phyloP scores from a whole-genome alignment of 805 yeast species.

The Starmerella geochares region DNA sequence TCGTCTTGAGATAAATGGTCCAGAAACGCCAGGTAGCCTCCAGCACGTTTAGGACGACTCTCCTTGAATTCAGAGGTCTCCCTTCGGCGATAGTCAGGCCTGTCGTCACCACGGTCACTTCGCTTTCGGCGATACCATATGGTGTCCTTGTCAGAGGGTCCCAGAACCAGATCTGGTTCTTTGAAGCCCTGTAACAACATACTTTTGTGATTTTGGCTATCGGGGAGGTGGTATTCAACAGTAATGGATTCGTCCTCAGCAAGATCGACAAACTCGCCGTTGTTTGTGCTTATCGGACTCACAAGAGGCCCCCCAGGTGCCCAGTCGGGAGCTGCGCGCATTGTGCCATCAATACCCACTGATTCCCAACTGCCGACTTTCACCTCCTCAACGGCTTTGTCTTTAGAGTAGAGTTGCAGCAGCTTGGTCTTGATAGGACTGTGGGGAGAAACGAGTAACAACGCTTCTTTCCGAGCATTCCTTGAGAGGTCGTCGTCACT shows the following conservation, averaged over 20 bases:
- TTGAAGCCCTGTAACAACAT: constrained; percentile 74
- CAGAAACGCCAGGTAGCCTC: constrained; percentile 23
- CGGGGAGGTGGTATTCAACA: constrained; percentile 53
- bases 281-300: constrained; percentile 36
- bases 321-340: constrained; percentile 30
- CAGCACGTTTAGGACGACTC: constrained; percentile 19
- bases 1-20: constrained; percentile 10
- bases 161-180: constrained; percentile 50
- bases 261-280: constrained; percentile 37
- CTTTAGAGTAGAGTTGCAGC: constrained; percentile 35
- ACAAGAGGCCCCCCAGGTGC: constrained; percentile 32
- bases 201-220: constrained; percentile 52
- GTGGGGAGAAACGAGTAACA: constrained; percentile 54
- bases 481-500: constrained; percentile 62
- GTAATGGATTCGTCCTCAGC: constrained; percentile 37
- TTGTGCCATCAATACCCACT: constrained; percentile 32
- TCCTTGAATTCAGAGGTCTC: constrained; percentile 22
- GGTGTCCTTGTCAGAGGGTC: constrained; percentile 57
- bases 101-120: constrained; percentile 28
- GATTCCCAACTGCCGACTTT: constrained; percentile 23
- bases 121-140: constrained; percentile 33
- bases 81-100: constrained; percentile 25
- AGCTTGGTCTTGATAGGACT: constrained; percentile 43
- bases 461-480: constrained; percentile 63
- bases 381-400: constrained; percentile 24